A percentile compares a stretch with the other conserved stretches of the same genome.
Evolutionary conservation across 2,329 filamentous ascomycete genomes (phyloP).

Genomic region (Allantophomopsis cytisporea): DNA sequence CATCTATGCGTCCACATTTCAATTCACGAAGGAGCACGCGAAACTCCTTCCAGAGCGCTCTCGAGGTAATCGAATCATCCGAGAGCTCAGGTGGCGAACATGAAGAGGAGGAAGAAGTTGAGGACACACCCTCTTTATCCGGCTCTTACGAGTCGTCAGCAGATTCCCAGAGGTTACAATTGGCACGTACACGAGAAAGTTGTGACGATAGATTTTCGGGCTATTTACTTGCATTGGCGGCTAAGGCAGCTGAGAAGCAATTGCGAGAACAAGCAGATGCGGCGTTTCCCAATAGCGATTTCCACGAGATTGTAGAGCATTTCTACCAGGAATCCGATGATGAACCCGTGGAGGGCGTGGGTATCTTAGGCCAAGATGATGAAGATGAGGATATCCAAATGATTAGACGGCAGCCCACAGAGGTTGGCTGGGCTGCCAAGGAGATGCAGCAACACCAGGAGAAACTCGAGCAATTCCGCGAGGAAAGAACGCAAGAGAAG

Average conservation of each 20-base stretch:
- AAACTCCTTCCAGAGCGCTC: slow-evolving; percentile 25
- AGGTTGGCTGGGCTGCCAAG: slow-evolving; percentile 17
- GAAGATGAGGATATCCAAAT: slow-evolving; percentile 1
- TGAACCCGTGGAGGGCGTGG: slow-evolving; percentile 15
- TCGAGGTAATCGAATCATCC: slow-evolving; percentile 29
- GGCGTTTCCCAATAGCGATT: slow-evolving; percentile 58
- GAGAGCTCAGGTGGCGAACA: slow-evolving; percentile 27
- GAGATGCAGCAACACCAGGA: slow-evolving; percentile 21
- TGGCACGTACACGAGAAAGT: slow-evolving; percentile 46
- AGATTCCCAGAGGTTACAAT: slow-evolving; percentile 17
- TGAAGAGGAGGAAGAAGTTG: slow-evolving; percentile 12
- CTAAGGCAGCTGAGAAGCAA: slow-evolving; percentile 67
- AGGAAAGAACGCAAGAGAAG: slow-evolving; percentile 17
- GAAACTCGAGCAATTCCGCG: slow-evolving; percentile 15
- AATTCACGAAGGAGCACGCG: slow-evolving; percentile 25
- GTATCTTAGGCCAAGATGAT: slow-evolving; percentile 12
- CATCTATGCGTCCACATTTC: slow-evolving; percentile 24
- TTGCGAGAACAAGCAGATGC: slow-evolving; percentile 64
- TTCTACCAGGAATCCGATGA: slow-evolving; percentile 20
- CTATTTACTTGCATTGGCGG: slow-evolving; percentile 68
- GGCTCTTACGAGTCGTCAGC: slow-evolving; percentile 18
- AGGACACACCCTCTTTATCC: slow-evolving; percentile 16
- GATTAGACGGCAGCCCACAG: slow-evolving; percentile 13
- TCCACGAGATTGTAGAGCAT: slow-evolving; percentile 19
- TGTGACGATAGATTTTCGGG: slow-evolving; percentile 65